phyloP scores from a whole-genome alignment of 306 rosid genomes.

The Sophora flavescens region DNA sequence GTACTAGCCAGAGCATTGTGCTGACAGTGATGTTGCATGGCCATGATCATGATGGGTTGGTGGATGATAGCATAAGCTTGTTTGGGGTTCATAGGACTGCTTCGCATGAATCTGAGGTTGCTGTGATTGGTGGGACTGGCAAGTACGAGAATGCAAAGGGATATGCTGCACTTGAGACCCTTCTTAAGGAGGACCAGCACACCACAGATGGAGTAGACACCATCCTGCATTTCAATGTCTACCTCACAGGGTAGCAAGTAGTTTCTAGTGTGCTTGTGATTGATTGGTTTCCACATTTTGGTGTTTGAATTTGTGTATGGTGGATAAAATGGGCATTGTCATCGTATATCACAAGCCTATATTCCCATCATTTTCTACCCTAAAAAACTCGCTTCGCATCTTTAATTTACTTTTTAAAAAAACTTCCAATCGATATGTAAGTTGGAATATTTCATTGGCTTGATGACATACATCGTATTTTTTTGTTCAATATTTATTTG shows the following conservation, averaged over 20 bases:
- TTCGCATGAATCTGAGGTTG: constrained; percentile 57
- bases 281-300: constrained; percentile 19
- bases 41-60: constrained; percentile 23
- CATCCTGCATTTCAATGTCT: constrained; percentile 69
- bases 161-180: constrained; percentile 61
- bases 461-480: neutral
- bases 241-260: constrained; percentile 48
- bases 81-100: constrained; percentile 77
- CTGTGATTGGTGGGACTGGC: constrained; percentile 75
- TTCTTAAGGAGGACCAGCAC: constrained; percentile 64
- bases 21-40: constrained; percentile 53
- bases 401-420: neutral
- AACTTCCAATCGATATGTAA: no score
- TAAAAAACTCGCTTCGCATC: neutral
- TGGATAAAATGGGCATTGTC: neutral
- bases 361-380: neutral
- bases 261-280: neutral
- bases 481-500: neutral
- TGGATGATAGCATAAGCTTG: constrained; percentile 65
- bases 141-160: constrained; percentile 74
- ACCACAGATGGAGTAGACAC: constrained; percentile 80
- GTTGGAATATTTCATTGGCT: neutral
- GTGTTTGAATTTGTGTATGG: constrained; percentile 17
- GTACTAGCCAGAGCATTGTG: constrained; percentile 69
- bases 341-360: neutral